Evolutionary conservation across 139 green algal species (phyloP), one percentile per base, ranked within the genome.

Genomic region (Coccomyxa sp.): DNA sequence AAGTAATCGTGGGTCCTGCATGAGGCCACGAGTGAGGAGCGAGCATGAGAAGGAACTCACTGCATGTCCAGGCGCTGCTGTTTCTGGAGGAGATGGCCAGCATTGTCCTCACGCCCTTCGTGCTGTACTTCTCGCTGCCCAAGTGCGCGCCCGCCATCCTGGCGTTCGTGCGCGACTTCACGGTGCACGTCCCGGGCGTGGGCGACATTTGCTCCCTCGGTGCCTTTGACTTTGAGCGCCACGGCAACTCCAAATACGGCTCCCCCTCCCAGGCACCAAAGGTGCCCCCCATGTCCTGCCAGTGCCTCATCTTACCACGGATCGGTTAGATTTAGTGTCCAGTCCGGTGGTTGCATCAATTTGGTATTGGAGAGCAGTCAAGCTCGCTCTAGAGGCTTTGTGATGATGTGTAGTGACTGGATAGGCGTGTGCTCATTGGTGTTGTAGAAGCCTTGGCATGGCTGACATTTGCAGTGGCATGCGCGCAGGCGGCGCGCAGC

Each of bases 11-110:
- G 38, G 38, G 38, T 11, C 38, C 38, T 51, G 38, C 38, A 51
- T 51, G 38, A 51, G 38, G 38, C 38, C 38, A 51, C 7, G 38
- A n/a, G 3, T 51, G 38, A 51, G 38, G 38, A 51, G 38, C 38
- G 38, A 3, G 38, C 38, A 51, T 51, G 38, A 7, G 38, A 51
- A 51, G 38, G 7, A 7, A 51, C 7, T 51, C 3, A 7, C 7
- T 51, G 38, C 38, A 4, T 18, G 17, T 82, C 28, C 89, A 89
- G 85, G 88, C 92, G 16, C 81, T 90, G 71, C 87, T 97, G 71
- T 97, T 98, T 74, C 30, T 95, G 75, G 93, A 98, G 86, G 97
- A 99, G 91, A 88, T 98, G 78, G 76, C 87, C 3, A 92, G 85
- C 38, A 91, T 97, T 30, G 85, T 98, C 83, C 84, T 96, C 71